Conservation (phyloP, 257 asterid species). For the Lycium barbarum region DNA sequence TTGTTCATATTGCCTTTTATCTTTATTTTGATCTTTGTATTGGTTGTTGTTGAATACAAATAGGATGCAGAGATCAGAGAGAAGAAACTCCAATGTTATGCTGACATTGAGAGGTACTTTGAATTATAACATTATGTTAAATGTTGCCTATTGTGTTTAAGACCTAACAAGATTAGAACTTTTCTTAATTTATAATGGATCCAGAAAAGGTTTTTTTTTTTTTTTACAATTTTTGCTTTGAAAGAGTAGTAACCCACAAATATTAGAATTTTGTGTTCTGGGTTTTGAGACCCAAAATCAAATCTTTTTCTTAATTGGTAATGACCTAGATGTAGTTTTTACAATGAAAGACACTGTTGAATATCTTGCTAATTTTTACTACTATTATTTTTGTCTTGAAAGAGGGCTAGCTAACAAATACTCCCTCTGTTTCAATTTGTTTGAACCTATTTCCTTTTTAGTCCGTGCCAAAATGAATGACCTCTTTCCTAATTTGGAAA, state of each 20-base stretch:
- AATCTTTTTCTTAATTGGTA: not conserved
- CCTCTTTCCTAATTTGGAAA: too few species aligned
- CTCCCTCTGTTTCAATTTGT: too few species aligned
- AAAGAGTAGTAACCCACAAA: too few species aligned
- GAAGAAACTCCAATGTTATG: constrained; percentile 80
- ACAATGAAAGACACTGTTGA: not conserved
- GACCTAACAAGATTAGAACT: not conserved
- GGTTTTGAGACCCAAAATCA: not conserved
- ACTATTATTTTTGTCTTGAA: not conserved
- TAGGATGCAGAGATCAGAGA: constrained; percentile 74
- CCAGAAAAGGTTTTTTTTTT: not conserved
- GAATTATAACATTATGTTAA: not conserved
- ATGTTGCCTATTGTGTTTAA: not conserved
- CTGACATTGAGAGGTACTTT: constrained; percentile 80
- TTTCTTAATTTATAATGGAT: not conserved
- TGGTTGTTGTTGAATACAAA: constrained; percentile 19
- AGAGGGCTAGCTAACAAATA: not conserved
- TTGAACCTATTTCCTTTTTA: too few species aligned
- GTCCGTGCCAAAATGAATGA: too few species aligned
- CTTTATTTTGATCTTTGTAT: not conserved
- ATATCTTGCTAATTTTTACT: not conserved
- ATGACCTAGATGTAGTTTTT: not conserved
- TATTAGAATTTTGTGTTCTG: not conserved
- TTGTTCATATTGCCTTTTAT: not conserved
- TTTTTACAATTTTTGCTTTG: not conserved